These are phyloP conservation scores for Prunus campanulata DNA, from an alignment of 306 rosid genomes.

Conservation along the genomic window DNA sequence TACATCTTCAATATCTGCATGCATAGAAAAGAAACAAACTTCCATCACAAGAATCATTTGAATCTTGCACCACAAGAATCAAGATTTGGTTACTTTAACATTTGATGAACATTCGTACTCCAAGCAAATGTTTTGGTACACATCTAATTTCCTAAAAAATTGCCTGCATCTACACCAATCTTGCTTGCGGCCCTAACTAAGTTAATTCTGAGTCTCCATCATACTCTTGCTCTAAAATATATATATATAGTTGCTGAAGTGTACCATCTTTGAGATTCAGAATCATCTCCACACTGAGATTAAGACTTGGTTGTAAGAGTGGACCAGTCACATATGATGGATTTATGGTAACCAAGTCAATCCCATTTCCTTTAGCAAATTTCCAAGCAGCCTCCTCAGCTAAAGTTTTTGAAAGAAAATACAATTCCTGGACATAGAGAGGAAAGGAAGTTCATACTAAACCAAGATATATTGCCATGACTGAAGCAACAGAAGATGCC, in stretches of 20 bases:
- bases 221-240: too few species aligned
- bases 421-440: slow-evolving; percentile 17
- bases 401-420: slow-evolving; percentile 22
- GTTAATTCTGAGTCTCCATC: too few species aligned
- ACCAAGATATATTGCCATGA: neutral
- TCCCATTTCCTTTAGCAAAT: slow-evolving; percentile 25
- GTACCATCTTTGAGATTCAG: slow-evolving; percentile 1
- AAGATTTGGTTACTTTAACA: too few species aligned
- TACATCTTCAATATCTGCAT: neutral
- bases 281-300: neutral
- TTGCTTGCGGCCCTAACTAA: too few species aligned
- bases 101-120: too few species aligned
- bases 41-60: too few species aligned
- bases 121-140: too few species aligned
- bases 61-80: too few species aligned
- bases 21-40: too few species aligned
- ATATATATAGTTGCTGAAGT: neutral
- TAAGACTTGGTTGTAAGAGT: slow-evolving; percentile 20
- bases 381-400: slow-evolving; percentile 27
- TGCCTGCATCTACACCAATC: too few species aligned
- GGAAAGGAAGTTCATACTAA: neutral
- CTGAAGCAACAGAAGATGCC: neutral
- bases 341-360: slow-evolving; percentile 10
- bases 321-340: slow-evolving; percentile 26
- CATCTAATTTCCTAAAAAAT: too few species aligned